Evolutionary conservation across 345 rosid genomes (phyloP), one percentile per base, ranked within the genome.

Genomic region (Brassica nigra): DNA sequence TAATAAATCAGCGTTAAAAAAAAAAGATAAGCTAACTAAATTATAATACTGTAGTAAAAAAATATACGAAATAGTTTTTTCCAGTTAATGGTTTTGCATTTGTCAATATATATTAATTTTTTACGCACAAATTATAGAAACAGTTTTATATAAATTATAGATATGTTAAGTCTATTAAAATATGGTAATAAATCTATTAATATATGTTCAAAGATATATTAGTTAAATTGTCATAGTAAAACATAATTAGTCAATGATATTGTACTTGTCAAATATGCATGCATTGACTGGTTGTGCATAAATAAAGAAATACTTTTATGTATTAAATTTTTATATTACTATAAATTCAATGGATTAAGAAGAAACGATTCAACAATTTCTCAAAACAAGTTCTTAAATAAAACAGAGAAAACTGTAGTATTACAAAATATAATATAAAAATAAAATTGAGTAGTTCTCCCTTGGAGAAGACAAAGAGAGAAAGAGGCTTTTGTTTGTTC

Each of bases 401-500:
- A 70, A 7, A 70, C 37, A 7, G 14, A 34, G 27, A 16, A 15
- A 37, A 71, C 37, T 44, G 44, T 71, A 64, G 61, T 64, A 28
- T 30, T 44, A 44, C 62, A 30, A 68, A 12, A 37, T 37, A 37
- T 37, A 44, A 47, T 47, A 58, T 27, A 54, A 64, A 37, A 29
- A 7, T 12, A 29, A 61, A 62, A 34, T 64, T 18, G 31, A 70
- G 65, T 27, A 42, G 65, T 30, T 62, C 8, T 61, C 69, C 49
- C 2, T 14, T 5, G 14, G 57, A 34, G 58, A 57, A 70, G 44
- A 62, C 27, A 23, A 23, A 23, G 72, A 68, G 61, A 47, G 36
- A 71, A 55, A 55, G 67, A 65, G 74, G 78, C 82, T 66, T 30
- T 59, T 67, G 74, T 79, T 73, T 67, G 55, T 81, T 84, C 88